Evolutionary conservation across 306 rosid species (phyloP).

Genomic region (Fragaria vesca): DNA sequence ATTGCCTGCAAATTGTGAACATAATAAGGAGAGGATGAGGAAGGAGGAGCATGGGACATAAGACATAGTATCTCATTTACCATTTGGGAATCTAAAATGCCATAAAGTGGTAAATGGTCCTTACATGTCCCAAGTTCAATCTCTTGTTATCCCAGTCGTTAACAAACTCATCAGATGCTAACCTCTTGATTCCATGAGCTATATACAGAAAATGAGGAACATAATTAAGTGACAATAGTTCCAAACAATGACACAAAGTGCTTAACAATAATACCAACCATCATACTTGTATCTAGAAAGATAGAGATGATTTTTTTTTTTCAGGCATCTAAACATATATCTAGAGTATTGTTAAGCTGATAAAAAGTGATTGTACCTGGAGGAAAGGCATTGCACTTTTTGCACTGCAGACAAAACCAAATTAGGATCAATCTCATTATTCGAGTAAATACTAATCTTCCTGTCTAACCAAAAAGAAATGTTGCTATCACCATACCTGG

Average conservation of each 20-base stretch:
- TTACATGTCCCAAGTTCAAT: constrained; percentile 82
- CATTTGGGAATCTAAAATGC: constrained; percentile 5
- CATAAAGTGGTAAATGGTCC: constrained; percentile 25
- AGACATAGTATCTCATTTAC: background rate
- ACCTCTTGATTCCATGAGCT: constrained; percentile 87
- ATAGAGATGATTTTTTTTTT: background rate
- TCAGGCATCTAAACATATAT: background rate
- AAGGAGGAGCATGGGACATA: background rate
- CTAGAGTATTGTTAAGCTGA: background rate
- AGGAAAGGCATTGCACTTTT: constrained; percentile 83
- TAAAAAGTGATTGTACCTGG: constrained; percentile 54
- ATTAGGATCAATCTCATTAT: constrained; percentile 28
- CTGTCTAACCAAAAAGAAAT: background rate
- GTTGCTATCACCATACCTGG: constrained; percentile 53
- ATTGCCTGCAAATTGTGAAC: constrained; percentile 44
- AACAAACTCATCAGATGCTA: constrained; percentile 87
- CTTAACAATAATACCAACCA: background rate
- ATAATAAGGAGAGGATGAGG: constrained; percentile 7
- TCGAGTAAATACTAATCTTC: constrained; percentile 12
- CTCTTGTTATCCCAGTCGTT: constrained; percentile 88
- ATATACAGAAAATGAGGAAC: constrained; percentile 30
- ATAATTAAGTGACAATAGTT: constrained; percentile 2
- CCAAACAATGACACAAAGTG: background rate
- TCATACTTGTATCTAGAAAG: background rate
- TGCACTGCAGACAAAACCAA: constrained; percentile 69